Conservation (phyloP, 345 rosid species). For the Heritiera fomes region DNA sequence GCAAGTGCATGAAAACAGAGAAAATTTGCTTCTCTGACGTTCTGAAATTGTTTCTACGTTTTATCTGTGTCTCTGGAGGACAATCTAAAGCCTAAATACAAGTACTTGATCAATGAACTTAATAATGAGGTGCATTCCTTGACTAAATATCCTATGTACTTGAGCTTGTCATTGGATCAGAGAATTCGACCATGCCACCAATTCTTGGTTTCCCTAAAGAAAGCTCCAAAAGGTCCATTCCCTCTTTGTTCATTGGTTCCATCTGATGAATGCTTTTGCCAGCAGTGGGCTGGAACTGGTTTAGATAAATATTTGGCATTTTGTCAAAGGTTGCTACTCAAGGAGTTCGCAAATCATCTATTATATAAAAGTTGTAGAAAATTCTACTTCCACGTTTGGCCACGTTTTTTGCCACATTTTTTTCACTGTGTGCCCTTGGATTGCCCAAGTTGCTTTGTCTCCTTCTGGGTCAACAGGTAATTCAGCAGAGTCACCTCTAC, state of each 20-base stretch:
- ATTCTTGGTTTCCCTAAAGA: conserved; percentile 84
- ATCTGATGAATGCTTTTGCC: conserved; percentile 80
- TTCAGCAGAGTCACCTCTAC: too few relatives aligned
- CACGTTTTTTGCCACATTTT: too few relatives aligned
- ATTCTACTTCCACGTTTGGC: too few relatives aligned
- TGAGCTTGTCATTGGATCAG: conserved; percentile 86
- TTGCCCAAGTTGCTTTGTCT: too few relatives aligned
- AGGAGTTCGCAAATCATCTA: conserved; percentile 64
- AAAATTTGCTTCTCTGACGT: conserved; percentile 1
- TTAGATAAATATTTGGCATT: conserved; percentile 59
- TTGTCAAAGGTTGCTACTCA: conserved; percentile 69
- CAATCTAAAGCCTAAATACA: conserved; percentile 88
- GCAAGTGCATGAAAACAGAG: neutral
- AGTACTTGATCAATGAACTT: conserved; percentile 85
- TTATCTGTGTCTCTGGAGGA: conserved; percentile 89
- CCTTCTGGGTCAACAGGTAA: too few relatives aligned
- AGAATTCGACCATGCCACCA: conserved; percentile 95
- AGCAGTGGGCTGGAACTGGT: conserved; percentile 76
- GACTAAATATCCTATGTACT: conserved; percentile 81
- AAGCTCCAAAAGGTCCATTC: conserved; percentile 95
- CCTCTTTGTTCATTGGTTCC: conserved; percentile 85
- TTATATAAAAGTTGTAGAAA: too few relatives aligned
- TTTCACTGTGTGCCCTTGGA: too few relatives aligned
- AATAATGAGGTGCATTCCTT: conserved; percentile 70
- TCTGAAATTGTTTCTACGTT: conserved; percentile 49